Conservation (phyloP, 164 flowering plant genomes). For the Stephania japonica region DNA sequence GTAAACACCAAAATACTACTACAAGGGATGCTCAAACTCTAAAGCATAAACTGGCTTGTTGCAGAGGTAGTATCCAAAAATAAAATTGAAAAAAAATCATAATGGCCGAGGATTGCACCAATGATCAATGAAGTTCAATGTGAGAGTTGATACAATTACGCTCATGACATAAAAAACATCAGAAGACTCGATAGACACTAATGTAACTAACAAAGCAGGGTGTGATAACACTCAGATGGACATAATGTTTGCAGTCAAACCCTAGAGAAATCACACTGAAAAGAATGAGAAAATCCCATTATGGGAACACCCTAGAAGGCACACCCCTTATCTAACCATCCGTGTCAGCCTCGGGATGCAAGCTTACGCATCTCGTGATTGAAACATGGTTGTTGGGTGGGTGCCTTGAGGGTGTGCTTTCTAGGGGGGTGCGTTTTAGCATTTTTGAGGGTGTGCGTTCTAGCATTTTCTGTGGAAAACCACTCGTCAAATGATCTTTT, state of each 20-base stretch:
- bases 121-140: neutral
- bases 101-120: neutral
- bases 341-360: too few species aligned
- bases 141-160: neutral
- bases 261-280: neutral
- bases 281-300: neutral
- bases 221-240: neutral
- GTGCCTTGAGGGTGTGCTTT: too few species aligned
- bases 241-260: neutral
- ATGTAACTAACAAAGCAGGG: neutral
- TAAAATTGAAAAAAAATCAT: too few species aligned
- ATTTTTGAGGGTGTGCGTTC: too few species aligned
- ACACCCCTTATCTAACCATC: too few species aligned
- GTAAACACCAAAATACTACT: neutral
- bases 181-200: neutral
- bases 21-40: too few species aligned
- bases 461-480: too few species aligned
- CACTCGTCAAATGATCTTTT: too few species aligned
- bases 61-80: neutral
- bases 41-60: too few species aligned
- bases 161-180: neutral
- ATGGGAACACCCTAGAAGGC: neutral
- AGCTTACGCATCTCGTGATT: too few species aligned
- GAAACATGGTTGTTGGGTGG: too few species aligned
- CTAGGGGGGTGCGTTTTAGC: too few species aligned